Evolutionary conservation across 2,329 filamentous ascomycete genomes (phyloP), one percentile per base, ranked within the genome.

Genomic region (Ophiosphaerella korrae): DNA sequence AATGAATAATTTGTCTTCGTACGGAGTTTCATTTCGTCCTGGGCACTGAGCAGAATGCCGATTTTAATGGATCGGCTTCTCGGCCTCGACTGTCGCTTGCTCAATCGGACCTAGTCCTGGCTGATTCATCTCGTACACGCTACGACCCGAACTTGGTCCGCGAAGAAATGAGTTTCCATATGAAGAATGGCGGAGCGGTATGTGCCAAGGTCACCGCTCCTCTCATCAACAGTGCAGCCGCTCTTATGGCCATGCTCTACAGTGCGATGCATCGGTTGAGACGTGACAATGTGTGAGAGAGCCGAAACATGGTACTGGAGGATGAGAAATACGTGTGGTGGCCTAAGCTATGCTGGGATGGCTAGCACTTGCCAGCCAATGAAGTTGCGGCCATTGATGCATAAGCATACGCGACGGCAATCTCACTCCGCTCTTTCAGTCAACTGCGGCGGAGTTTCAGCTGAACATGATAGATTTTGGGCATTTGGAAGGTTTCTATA

Each of bases 1-100:
- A 32, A 23, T 18, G 24, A 21, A 39, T 40, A 26, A 21, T 13
- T 48, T 23, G 45, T 36, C 23, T 45, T 50, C 48, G 42, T 42
- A 52, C 13, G 13, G 5, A 14, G 11, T 12, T 33, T 23, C 23
- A 23, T 9, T 42, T 12, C 41, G 14, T 42, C 9, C 7, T 45
- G n/a, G 18, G 29, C 12, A 24, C 38, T 32, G 24, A 24, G 38
- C 39, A 33, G 45, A n/a, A 45, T 48, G 37, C 51, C 48, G 51
- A 40, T 41, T 42, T 29, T 3, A 26, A 23, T 36, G 43, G 40
- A 42, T 24, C 50, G 43, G 42, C 42, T 14, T 53, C 41, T 49
- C 35, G 46, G 56, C 32, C 26, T 45, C 35, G 35, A 48, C 54
- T 61, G 61, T 55, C 46, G 59, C 43, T 53, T 63, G 51, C 62